These are phyloP conservation scores for Penicillium riverlandense DNA, from an alignment of 495 filamentous ascomycete species.

Conservation along the genomic window DNA sequence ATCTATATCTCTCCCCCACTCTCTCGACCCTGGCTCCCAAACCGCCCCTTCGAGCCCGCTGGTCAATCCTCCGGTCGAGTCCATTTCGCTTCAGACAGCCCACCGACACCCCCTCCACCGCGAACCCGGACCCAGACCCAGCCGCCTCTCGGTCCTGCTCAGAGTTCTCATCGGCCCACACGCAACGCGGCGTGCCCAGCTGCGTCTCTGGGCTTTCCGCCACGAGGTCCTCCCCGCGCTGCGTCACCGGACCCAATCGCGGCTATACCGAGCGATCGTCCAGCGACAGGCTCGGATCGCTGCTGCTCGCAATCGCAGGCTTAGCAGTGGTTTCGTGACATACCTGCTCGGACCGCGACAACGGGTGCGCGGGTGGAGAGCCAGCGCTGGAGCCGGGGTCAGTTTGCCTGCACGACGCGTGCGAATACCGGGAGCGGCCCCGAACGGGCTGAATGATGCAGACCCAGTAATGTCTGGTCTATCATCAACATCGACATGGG, in stretches of 20 bases:
- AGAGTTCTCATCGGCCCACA: slow-evolving; percentile 50
- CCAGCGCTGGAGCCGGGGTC: not conserved
- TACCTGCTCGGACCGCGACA: slow-evolving; percentile 40
- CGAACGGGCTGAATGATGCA: slow-evolving; percentile 15
- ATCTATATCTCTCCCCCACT: not conserved
- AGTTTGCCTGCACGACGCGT: slow-evolving; percentile 2
- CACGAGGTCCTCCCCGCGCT: slow-evolving; percentile 67
- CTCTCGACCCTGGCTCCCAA: slow-evolving; percentile 35
- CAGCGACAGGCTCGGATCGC: slow-evolving; percentile 49
- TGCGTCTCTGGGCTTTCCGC: slow-evolving; percentile 57
- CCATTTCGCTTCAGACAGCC: slow-evolving; percentile 13
- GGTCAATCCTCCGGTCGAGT: slow-evolving; percentile 15
- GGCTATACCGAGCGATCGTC: slow-evolving; percentile 67
- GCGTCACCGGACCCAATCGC: slow-evolving; percentile 60
- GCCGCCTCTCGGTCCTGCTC: slow-evolving; percentile 21
- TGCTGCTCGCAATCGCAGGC: slow-evolving; percentile 18
- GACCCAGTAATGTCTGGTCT: no score
- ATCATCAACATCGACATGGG: slow-evolving; percentile 20
- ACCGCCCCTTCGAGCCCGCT: slow-evolving; percentile 17
- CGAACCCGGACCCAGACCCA: slow-evolving; percentile 8
- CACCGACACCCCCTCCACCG: slow-evolving; percentile 11
- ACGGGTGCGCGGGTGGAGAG: slow-evolving; percentile 26
- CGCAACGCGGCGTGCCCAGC: slow-evolving; percentile 51
- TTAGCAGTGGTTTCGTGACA: slow-evolving; percentile 39
- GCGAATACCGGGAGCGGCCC: slow-evolving; percentile 8